Base-by-base conservation (phyloP, 306 rosid species). In the Fagus crenata region DNA sequence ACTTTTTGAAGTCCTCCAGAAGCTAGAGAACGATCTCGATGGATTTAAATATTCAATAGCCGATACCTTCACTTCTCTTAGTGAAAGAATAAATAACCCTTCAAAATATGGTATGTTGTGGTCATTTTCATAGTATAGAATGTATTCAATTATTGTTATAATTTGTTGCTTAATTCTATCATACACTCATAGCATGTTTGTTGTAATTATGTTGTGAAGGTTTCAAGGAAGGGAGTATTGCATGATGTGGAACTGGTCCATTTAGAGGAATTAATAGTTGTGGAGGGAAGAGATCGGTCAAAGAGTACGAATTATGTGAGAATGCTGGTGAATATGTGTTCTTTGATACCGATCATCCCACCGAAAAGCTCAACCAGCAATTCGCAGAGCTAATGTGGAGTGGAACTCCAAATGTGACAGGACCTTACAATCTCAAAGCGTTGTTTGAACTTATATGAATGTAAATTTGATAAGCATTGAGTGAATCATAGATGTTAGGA, bases 1-100 rank as follows among this genome's bases (percentile, higher is more conserved):
- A 61, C 83, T 91, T 61, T 51, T 75, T 2, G 8, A 22, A 60
- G 59, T 75, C 65, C 90, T 88, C 53, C 42, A 31, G 1, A 74
- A 77, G 75, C 78, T 89, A 46, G 49, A 51, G 72, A 78, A 32
- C 51, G 63, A 81, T 1, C 78, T 89, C 49, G 54, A 70, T 71
- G 96, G 89, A 78, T 85, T 89, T 67, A 84, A 80, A 70, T 89
- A 86, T 76, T 85, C 93, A 72, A 36, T 49, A 14, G 6, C 64
- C 5, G 49, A 87, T 65, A 59, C 33, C 35, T 87, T 72, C 73
- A 40, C 18, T 12, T 0, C 56, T 4, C 5, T 39, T 6, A 6
- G 7, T 22, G 82, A 85, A 31, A 12, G 72, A 13, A 74, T 80
- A 6, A 70, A 70, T 4, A 5, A 83, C 51, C 96, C 92, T 78